Conservation (phyloP, 192 early-diverging fungal genomes). For the Backusella luteola region DNA sequence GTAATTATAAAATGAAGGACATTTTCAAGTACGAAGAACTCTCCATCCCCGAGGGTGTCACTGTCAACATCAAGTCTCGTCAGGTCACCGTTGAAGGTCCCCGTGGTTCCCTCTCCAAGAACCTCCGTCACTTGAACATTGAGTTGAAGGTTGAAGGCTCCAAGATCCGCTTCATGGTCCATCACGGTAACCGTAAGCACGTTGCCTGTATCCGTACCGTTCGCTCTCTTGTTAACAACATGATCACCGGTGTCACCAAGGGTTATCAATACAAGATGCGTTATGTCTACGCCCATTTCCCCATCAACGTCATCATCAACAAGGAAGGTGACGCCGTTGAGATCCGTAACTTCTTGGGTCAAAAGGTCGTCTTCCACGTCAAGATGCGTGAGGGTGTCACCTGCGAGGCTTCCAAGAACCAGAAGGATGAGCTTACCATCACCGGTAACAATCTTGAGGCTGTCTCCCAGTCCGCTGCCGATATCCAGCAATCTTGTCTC, state of each 20-base stretch:
- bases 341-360: conserved; percentile 98
- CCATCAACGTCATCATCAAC: conserved; percentile 92
- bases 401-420: conserved; percentile 69
- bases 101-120: conserved; percentile 85
- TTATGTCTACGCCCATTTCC: conserved; percentile 99
- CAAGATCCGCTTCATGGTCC: conserved; percentile 90
- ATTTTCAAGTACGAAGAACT: conserved; percentile 88
- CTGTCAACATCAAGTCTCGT: conserved; percentile 87
- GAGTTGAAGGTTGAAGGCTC: conserved; percentile 74
- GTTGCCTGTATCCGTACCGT: conserved; percentile 97
- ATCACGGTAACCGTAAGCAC: conserved; percentile 98
- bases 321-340: conserved; percentile 78
- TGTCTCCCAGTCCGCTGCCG: conserved; percentile 95
- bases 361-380: conserved; percentile 89
- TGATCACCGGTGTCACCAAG: conserved; percentile 98
- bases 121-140: conserved; percentile 91
- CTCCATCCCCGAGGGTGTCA: conserved; percentile 84
- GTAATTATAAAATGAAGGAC: conserved; percentile 66
- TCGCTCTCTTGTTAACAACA: conserved; percentile 92
- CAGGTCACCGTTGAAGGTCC: conserved; percentile 83
- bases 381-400: conserved; percentile 85
- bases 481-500: conserved; percentile 90
- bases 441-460: conserved; percentile 90
- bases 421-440: conserved; percentile 96
- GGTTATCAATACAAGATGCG: conserved; percentile 99